These are phyloP conservation scores for Coniochaeta sp. DNA, from an alignment of 2,329 filamentous ascomycete species.

Conservation along the genomic window DNA sequence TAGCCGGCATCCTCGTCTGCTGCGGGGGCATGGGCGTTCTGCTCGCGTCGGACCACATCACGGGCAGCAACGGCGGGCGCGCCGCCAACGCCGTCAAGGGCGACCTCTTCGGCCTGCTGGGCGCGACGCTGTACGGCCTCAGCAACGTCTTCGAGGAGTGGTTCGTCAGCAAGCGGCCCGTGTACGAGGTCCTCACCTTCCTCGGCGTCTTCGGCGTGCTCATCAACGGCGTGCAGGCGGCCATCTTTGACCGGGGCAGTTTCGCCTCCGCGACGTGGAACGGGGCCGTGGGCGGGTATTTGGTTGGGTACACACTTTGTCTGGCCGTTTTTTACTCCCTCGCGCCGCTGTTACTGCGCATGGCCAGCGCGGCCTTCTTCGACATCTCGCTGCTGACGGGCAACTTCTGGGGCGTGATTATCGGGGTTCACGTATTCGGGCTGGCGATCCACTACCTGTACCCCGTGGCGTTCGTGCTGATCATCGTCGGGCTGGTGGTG, in stretches of 20 bases:
- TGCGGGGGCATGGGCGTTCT: constrained; percentile 86
- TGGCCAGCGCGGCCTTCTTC: constrained; percentile 89
- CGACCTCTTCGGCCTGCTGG: constrained; percentile 83
- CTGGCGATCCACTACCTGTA: constrained; percentile 82
- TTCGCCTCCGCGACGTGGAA: constrained; percentile 63
- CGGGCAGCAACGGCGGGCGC: constrained; percentile 61
- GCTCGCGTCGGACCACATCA: constrained; percentile 81
- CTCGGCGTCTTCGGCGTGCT: constrained; percentile 80
- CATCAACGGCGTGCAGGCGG: constrained; percentile 87
- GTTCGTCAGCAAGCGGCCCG: constrained; percentile 75
- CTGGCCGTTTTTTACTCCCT: constrained; percentile 81
- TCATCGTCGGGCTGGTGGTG: constrained; percentile 75
- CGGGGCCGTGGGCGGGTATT: constrained; percentile 65
- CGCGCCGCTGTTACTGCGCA: constrained; percentile 80
- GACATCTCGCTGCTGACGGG: constrained; percentile 90
- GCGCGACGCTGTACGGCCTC: constrained; percentile 85
- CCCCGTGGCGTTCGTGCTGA: constrained; percentile 89
- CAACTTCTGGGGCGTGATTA: constrained; percentile 96
- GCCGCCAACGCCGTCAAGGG: constrained; percentile 74
- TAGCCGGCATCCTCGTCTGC: constrained; percentile 80
- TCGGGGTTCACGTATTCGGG: constrained; percentile 82
- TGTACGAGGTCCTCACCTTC: constrained; percentile 92
- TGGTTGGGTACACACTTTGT: constrained; percentile 83
- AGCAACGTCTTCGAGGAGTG: constrained; percentile 93
- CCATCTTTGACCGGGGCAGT: constrained; percentile 78